These are phyloP conservation scores for Mortierella hygrophila DNA, from an alignment of 192 early-diverging fungal species.

Conservation along the genomic window DNA sequence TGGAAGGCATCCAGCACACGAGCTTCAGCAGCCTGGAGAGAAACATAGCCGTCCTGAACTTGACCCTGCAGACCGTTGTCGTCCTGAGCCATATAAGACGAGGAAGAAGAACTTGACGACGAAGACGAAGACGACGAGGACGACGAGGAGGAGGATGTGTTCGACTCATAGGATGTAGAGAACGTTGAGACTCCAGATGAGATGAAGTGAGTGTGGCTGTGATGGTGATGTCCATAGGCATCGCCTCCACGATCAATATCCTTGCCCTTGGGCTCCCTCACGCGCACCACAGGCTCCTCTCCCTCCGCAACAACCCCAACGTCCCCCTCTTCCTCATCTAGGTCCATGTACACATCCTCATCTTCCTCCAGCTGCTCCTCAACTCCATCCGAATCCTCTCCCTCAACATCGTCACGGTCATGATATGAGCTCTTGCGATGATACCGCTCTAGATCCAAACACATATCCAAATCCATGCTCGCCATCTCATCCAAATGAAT, in stretches of 20 bases:
- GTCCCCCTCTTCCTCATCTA: not conserved
- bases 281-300: not conserved
- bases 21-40: constrained; percentile 3
- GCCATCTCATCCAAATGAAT: constrained; percentile 19
- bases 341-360: not conserved
- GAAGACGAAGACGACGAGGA: constrained; percentile 21
- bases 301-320: not conserved
- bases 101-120: constrained; percentile 2
- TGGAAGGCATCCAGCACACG: not conserved
- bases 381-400: not conserved
- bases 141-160: constrained; percentile 21
- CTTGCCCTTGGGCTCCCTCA: constrained; percentile 43
- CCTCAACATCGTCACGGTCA: not conserved
- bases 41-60: constrained; percentile 15
- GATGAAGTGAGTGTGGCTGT: not conserved
- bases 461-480: constrained; percentile 44
- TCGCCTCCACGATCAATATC: constrained; percentile 31
- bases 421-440: constrained; percentile 24
- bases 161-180: constrained; percentile 21
- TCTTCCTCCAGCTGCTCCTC: not conserved
- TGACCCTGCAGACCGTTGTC: not conserved
- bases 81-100: not conserved
- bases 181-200: not conserved
- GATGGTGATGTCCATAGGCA: not conserved
- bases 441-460: constrained; percentile 32